phyloP scores from a whole-genome alignment of 2,329 filamentous ascomycete genomes.

The Fusarium cicatricum region DNA sequence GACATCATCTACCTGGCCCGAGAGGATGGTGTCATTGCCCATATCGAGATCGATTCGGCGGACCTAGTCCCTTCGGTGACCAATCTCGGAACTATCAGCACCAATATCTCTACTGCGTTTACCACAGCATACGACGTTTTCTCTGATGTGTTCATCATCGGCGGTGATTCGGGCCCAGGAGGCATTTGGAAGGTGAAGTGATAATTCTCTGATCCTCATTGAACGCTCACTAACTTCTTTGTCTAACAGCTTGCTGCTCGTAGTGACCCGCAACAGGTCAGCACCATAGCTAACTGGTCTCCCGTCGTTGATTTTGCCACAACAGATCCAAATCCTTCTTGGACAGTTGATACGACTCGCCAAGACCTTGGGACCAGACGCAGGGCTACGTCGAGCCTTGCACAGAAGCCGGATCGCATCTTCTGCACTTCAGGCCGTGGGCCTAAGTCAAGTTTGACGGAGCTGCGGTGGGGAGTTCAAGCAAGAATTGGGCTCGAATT shows the following conservation, averaged over 20 bases:
- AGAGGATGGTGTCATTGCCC: constrained; percentile 84
- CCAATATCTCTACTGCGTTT: constrained; percentile 83
- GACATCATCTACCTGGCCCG: constrained; percentile 88
- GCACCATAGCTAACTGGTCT: constrained; percentile 69
- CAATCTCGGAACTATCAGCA: constrained; percentile 69
- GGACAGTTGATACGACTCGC: constrained; percentile 12
- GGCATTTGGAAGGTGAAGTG: constrained; percentile 73
- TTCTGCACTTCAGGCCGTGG: constrained; percentile 74
- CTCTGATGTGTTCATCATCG: constrained; percentile 81
- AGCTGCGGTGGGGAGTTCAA: constrained; percentile 74
- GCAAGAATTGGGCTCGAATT: constrained; percentile 70
- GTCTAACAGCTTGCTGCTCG: constrained; percentile 60
- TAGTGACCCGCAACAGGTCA: constrained; percentile 53
- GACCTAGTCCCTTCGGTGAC: constrained; percentile 63
- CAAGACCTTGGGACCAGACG: constrained; percentile 11
- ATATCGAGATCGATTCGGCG: constrained; percentile 71
- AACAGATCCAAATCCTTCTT: constrained; percentile 49
- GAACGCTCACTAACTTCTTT: constrained; percentile 9
- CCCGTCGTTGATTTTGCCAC: constrained; percentile 64
- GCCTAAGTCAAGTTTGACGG: constrained; percentile 68
- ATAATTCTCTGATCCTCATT: background rate
- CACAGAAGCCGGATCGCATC: constrained; percentile 59
- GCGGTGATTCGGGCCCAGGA: constrained; percentile 80
- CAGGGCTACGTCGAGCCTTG: constrained; percentile 17
- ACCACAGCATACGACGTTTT: constrained; percentile 74